Evolutionary conservation across 1,284 basidiomycete species (phyloP), one percentile per base, ranked within the genome.

Genomic region (Puccinia brachypodii): DNA sequence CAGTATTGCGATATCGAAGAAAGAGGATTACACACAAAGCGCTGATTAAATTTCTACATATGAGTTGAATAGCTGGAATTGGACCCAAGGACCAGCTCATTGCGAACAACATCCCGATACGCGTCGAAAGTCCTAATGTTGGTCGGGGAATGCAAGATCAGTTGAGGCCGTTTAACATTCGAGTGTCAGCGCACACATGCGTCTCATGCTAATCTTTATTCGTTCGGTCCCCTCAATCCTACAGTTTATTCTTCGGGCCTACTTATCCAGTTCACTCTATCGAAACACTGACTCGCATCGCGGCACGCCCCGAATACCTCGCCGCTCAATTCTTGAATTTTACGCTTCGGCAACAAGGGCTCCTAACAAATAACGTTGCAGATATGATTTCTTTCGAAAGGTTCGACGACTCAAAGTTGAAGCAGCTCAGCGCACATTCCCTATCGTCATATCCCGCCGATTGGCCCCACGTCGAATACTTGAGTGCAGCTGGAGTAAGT

Each of bases 381-480:
- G 74, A 76, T 44, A 62, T 76, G 74, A 76, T 76, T 62, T 33
- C 74, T 14, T 76, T 76, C 25, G 74, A 66, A 64, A 50, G 31
- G 2, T 50, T 76, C 3, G 36, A 42, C 22, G 25, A 25, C 0
- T 44, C 53, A 25, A 76, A 47, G 36, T 79, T 71, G 44, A 40
- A 42, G 25, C 66, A 79, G 31, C 47, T 71, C 2, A 33, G 44
- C 42, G 53, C 66, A 40, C n/a, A 42, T 36, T 16, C 33, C 7
- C 68, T 79, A 19, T n/a, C 68, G 28, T 16, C 19, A 19, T 79
- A 71, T 58, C 77, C 77, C n/a, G n/a, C 50, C 8, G 77, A 79
- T 60, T 79, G 77, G 77, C 77, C 77, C 36, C 66, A 79, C 50
- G 47, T 79, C n/a, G 77, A 79, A 47, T 79, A 79, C 56, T 47